phyloP scores from a whole-genome alignment of 306 rosid genomes.

The Ormosia semicastrata region DNA sequence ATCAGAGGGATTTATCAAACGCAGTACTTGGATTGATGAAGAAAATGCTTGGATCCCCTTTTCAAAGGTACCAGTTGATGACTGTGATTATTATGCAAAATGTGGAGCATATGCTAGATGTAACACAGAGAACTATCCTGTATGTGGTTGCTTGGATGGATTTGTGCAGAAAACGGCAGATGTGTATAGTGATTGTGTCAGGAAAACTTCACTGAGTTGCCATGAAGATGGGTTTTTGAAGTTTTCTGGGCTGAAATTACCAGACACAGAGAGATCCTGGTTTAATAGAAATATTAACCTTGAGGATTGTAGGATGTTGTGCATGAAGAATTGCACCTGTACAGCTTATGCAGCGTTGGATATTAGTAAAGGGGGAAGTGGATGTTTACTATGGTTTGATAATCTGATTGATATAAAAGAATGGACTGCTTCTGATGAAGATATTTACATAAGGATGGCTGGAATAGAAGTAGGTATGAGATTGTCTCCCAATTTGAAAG shows the following conservation, averaged over 20 bases:
- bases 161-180: neutral
- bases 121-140: neutral
- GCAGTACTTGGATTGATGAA: neutral
- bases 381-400: slow-evolving; percentile 40
- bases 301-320: slow-evolving; percentile 18
- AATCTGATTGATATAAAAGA: slow-evolving; percentile 40
- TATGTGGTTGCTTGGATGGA: slow-evolving; percentile 38
- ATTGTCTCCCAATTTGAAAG: neutral
- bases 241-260: slow-evolving; percentile 14
- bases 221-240: slow-evolving; percentile 27
- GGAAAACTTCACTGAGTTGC: slow-evolving; percentile 27
- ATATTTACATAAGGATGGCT: slow-evolving; percentile 45
- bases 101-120: slow-evolving; percentile 47
- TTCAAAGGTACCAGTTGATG: slow-evolving; percentile 10
- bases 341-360: slow-evolving; percentile 37
- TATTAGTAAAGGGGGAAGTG: slow-evolving; percentile 14
- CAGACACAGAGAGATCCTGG: slow-evolving; percentile 26
- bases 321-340: slow-evolving; percentile 29
- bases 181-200: slow-evolving; percentile 24
- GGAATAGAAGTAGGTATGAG: slow-evolving; percentile 1
- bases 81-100: slow-evolving; percentile 32
- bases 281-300: neutral
- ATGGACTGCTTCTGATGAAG: slow-evolving; percentile 38
- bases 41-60: slow-evolving; percentile 7
- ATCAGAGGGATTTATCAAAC: neutral